Evolutionary conservation across 805 yeast species (phyloP).

Genomic region (Debaryomyces castellii): DNA sequence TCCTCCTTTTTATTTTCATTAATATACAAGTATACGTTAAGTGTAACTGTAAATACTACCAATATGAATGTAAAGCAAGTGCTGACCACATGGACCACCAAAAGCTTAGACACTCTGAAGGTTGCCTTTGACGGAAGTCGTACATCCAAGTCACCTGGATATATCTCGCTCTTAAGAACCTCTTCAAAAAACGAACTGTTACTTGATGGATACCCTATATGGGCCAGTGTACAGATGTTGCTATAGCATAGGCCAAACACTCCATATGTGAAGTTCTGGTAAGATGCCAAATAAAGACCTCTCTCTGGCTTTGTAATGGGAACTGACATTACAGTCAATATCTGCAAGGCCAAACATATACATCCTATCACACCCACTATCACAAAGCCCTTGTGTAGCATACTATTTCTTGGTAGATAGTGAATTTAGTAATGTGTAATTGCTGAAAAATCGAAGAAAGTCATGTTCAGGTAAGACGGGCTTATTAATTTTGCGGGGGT

Average conservation of each 20-base stretch:
- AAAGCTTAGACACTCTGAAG: slow-evolving; percentile 38
- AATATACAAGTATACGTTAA: neutral
- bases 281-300: slow-evolving; percentile 29
- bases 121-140: slow-evolving; percentile 41
- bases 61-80: slow-evolving; percentile 26
- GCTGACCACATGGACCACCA: slow-evolving; percentile 42
- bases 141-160: slow-evolving; percentile 19
- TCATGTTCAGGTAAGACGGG: neutral
- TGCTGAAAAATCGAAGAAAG: neutral
- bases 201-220: slow-evolving; percentile 36
- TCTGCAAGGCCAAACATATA: slow-evolving; percentile 34
- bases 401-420: neutral
- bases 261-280: slow-evolving; percentile 36
- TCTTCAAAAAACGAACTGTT: slow-evolving; percentile 13
- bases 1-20: neutral
- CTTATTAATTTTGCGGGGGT: neutral
- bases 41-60: slow-evolving; percentile 13
- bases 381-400: slow-evolving; percentile 23
- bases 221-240: slow-evolving; percentile 30
- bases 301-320: slow-evolving; percentile 31
- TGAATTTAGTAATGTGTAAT: neutral
- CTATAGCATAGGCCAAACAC: slow-evolving; percentile 42
- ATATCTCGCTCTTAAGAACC: slow-evolving; percentile 1
- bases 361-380: slow-evolving; percentile 21
- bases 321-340: slow-evolving; percentile 41